These are phyloP conservation scores for Mimosa pudica DNA, from an alignment of 306 rosid genomes.

Conservation along the genomic window DNA sequence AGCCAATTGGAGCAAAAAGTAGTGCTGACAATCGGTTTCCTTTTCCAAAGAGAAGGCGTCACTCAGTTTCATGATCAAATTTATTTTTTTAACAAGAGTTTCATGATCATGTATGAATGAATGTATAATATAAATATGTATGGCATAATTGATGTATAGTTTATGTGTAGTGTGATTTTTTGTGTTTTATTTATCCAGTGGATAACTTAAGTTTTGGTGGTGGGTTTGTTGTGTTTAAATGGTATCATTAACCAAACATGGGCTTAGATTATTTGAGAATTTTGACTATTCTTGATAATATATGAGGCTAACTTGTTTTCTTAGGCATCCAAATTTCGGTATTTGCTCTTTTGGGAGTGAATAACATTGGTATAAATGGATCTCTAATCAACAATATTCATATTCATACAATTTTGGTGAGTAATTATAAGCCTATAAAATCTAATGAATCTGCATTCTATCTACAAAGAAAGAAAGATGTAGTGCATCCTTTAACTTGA, in stretches of 20 bases:
- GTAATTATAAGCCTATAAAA: background rate
- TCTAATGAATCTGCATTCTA: background rate
- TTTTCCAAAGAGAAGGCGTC: constrained; percentile 21
- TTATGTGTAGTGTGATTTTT: constrained; percentile 2
- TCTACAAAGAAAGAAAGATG: background rate
- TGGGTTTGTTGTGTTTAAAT: constrained; percentile 4
- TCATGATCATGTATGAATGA: background rate
- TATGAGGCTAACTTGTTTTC: background rate
- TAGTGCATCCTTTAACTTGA: background rate
- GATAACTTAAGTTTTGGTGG: background rate
- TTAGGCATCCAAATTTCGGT: background rate
- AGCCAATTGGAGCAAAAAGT: background rate
- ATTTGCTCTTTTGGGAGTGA: background rate
- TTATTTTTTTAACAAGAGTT: background rate
- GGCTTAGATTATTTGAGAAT: constrained; percentile 11
- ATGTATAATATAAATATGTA: background rate
- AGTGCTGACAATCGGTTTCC: constrained; percentile 9
- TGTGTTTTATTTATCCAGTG: constrained; percentile 1
- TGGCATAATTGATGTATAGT: constrained; percentile 12
- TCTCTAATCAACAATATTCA: background rate
- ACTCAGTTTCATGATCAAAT: constrained; percentile 8
- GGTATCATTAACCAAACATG: constrained; percentile 1
- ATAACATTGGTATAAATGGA: background rate
- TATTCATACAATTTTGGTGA: background rate
- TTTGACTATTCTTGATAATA: background rate